A percentile compares a stretch with the other conserved stretches of the same genome.
phyloP scores from a whole-genome alignment of 2,329 filamentous ascomycete species.

The Pseudogymnoascus verrucosus region DNA sequence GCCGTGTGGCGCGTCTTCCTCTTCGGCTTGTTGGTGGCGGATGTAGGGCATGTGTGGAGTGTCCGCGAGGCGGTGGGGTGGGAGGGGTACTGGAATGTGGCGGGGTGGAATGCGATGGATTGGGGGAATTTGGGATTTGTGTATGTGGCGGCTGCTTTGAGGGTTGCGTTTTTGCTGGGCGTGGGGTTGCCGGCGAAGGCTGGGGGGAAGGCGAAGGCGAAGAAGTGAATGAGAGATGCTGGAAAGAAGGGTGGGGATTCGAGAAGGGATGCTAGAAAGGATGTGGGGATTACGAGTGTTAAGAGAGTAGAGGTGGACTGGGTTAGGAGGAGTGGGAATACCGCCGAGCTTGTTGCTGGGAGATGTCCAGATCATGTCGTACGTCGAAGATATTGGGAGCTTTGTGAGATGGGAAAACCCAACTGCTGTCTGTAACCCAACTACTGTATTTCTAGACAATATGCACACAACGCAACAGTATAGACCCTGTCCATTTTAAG shows the following conservation, averaged over 20 bases:
- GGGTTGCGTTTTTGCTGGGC: constrained; percentile 50
- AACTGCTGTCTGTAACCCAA: too few species aligned
- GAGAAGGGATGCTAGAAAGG: too few species aligned
- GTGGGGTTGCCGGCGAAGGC: constrained; percentile 38
- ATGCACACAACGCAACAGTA: too few species aligned
- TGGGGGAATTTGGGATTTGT: constrained; percentile 65
- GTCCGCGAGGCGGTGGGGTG: constrained; percentile 47
- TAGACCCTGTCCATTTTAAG: background rate
- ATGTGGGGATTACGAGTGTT: too few species aligned
- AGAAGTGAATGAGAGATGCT: background rate
- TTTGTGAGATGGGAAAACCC: too few species aligned
- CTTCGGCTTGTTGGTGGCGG: constrained; percentile 61
- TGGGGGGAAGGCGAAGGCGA: background rate
- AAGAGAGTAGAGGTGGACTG: too few species aligned
- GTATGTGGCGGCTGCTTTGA: constrained; percentile 54
- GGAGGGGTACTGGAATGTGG: constrained; percentile 48
- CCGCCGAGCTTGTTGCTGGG: too few species aligned
- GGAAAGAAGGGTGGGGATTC: too few species aligned
- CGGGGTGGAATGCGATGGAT: constrained; percentile 58
- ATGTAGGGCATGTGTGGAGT: constrained; percentile 66
- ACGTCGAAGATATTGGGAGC: too few species aligned
- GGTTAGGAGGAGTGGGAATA: too few species aligned
- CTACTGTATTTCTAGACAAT: too few species aligned
- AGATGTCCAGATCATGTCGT: too few species aligned
- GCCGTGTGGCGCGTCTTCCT: constrained; percentile 64